phyloP scores from a whole-genome alignment of 805 yeast genomes.

The Priceomyces castillae region DNA sequence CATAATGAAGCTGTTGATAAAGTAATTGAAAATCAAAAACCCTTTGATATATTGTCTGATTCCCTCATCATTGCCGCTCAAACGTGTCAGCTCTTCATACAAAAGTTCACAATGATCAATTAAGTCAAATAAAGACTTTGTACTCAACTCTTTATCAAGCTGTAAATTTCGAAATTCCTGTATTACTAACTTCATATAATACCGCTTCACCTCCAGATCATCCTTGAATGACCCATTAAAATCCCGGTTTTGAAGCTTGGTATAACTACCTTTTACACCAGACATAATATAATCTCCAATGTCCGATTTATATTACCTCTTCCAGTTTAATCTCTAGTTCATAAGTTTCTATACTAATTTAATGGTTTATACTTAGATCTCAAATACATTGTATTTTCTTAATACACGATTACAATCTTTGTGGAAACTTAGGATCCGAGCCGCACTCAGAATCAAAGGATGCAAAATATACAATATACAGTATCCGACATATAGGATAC shows the following conservation, averaged over 20 bases:
- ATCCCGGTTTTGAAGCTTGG: background rate
- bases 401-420: background rate
- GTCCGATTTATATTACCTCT: background rate
- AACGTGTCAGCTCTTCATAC: slow-evolving; percentile 29
- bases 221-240: background rate
- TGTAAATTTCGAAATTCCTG: slow-evolving; percentile 38
- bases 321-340: background rate
- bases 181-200: slow-evolving; percentile 26
- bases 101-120: slow-evolving; percentile 39
- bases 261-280: background rate
- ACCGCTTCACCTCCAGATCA: slow-evolving; percentile 14
- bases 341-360: background rate
- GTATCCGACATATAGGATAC: too few species aligned
- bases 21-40: slow-evolving; percentile 41
- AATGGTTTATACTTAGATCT: background rate
- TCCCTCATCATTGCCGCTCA: slow-evolving; percentile 15
- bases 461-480: too few species aligned
- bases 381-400: background rate
- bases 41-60: slow-evolving; percentile 32
- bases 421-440: background rate
- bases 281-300: background rate
- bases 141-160: slow-evolving; percentile 25
- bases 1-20: slow-evolving; percentile 42
- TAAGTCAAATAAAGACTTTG: slow-evolving; percentile 39
- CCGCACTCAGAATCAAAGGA: background rate